Evolutionary conservation across 2,329 filamentous ascomycete species (phyloP), one percentile per base, ranked within the genome.

Genomic region (Monilinia aucupariae): DNA sequence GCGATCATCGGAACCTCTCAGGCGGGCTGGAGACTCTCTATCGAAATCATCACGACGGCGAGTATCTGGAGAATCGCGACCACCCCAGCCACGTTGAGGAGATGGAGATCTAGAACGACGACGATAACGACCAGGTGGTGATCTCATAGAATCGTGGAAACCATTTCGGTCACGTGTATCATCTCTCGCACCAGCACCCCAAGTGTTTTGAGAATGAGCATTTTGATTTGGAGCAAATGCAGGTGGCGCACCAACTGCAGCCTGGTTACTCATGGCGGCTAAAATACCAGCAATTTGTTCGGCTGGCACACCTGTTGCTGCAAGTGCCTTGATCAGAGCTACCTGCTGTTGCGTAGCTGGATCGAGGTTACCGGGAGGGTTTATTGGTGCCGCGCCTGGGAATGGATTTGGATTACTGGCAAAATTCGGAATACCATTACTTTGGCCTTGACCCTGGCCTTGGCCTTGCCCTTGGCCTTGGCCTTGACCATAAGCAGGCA

Each of bases 91-190:
- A 72, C 86, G 88, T 64, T 87, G 86, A 58, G 92, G 90, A 68
- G 92, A 96, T 47, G 90, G 85, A 39, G 90, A 93, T 59, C 92
- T 85, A 64, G 89, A 91, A 64, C 89, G 85, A 70, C 82, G 82
- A 64, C 79, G 79, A 70, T 80, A 80, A 32, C 70, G 71, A 56
- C 67, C 67, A 73, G 80, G 86, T 37, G 88, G 87, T 41, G 88
- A 91, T 73, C 86, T 84, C 74, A 81, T 64, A 62, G 64, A 62
- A 76, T 71, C 79, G 67, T 81, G 80, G 68, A 79, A 84, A 64
- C 78, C 77, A 72, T 74, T 74, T 65, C 77, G 79, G 69, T 88
- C 85, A 79, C 82, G 84, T 74, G 79, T 75, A 63, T 81, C 79
- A 51, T 73, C 71, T 65, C 67, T 70, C 32, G 65, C 67, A 71